A percentile compares a stretch with the other conserved stretches of the same genome.
Evolutionary conservation across 768 basidiomycete genomes (phyloP).

Genomic region (Suillus paluster): DNA sequence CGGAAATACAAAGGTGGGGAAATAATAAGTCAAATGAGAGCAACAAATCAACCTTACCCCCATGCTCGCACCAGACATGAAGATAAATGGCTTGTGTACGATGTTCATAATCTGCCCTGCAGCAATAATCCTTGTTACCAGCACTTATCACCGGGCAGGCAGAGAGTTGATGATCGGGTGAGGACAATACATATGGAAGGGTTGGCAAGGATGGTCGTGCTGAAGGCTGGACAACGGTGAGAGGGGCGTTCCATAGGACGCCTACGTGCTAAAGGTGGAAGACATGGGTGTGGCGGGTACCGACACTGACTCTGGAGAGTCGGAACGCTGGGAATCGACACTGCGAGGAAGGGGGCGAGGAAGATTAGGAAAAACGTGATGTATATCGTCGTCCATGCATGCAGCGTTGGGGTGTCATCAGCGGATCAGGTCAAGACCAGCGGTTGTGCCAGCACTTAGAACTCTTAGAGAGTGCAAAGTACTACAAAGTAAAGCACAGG

Average conservation of each 20-base stretch:
- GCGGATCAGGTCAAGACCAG: too few species aligned
- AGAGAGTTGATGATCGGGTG: conserved; percentile 32
- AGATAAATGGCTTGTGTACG: conserved; percentile 70
- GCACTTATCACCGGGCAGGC: too few species aligned
- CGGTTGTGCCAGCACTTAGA: neutral
- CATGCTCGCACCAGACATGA: conserved; percentile 76
- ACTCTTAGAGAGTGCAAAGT: neutral
- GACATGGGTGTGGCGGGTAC: conserved; percentile 36
- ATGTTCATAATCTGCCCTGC: conserved; percentile 67
- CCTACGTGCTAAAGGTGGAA: conserved; percentile 20
- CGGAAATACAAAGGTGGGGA: neutral
- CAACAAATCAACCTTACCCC: conserved; percentile 48
- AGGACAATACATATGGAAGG: conserved; percentile 46
- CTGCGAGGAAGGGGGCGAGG: conserved; percentile 17
- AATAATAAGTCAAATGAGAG: neutral
- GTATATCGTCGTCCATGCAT: conserved; percentile 57
- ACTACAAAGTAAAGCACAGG: too few species aligned
- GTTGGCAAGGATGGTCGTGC: conserved; percentile 64
- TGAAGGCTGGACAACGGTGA: conserved; percentile 3
- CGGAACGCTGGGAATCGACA: conserved; percentile 21
- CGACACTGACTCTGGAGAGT: conserved; percentile 37
- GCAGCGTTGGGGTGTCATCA: conserved; percentile 50
- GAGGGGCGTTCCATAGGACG: conserved; percentile 3
- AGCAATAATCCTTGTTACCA: too few species aligned
- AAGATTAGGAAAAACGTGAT: conserved; percentile 52